Percentiles rank a stretch among this genome's conserved stretches.
phyloP scores from a whole-genome alignment of 2,329 filamentous ascomycete genomes.

The Chalaropsis ovoidea region DNA sequence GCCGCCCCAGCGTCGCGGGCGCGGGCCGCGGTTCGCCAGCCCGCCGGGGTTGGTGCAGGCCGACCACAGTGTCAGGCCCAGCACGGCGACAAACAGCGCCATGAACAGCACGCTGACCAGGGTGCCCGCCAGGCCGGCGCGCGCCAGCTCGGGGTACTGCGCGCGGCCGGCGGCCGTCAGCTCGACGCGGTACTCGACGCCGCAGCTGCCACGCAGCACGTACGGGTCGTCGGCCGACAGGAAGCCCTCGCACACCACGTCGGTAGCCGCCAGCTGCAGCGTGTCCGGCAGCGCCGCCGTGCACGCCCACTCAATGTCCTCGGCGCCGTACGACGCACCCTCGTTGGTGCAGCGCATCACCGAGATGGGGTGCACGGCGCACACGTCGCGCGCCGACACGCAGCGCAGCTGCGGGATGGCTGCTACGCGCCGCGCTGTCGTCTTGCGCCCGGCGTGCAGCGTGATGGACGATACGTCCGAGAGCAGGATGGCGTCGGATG shows the following conservation, averaged over 20 bases:
- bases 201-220: conserved; percentile 85
- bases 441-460: conserved; percentile 55
- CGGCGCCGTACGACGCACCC: conserved; percentile 63
- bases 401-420: conserved; percentile 73
- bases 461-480: conserved; percentile 66
- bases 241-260: conserved; percentile 91
- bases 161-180: conserved; percentile 68
- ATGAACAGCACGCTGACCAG: conserved; percentile 45
- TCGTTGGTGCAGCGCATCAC: conserved; percentile 86
- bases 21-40: conserved; percentile 31
- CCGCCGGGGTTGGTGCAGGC: conserved; percentile 34
- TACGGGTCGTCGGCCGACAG: conserved; percentile 64
- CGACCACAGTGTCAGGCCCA: conserved; percentile 52
- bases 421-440: conserved; percentile 63
- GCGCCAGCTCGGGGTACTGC: conserved; percentile 51
- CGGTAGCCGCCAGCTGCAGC: conserved; percentile 67
- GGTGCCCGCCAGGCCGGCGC: conserved; percentile 29
- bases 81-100: conserved; percentile 50
- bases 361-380: conserved; percentile 50
- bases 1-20: conserved; percentile 27
- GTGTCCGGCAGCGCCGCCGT: conserved; percentile 51
- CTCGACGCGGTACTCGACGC: conserved; percentile 74
- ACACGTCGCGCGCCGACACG: conserved; percentile 53
- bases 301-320: conserved; percentile 90
- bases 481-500: conserved; percentile 44